These are phyloP conservation scores for Croton laevigatus DNA, from an alignment of 441 rosid genomes.

Conservation along the genomic window DNA sequence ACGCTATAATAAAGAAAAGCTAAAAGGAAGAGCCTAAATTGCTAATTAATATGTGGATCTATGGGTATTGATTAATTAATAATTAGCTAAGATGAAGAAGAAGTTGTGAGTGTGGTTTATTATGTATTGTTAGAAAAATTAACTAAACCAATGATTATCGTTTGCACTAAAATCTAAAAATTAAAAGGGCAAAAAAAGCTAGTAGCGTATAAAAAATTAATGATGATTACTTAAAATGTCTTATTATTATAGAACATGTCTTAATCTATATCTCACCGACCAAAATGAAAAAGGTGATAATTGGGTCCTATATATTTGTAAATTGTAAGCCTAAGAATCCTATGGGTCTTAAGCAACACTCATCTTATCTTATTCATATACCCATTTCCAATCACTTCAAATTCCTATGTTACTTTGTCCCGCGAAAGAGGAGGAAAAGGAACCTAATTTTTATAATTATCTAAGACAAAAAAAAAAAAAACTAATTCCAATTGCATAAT, in stretches of 20 bases:
- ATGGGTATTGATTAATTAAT: background rate
- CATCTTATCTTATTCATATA: background rate
- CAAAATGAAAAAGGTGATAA: conserved; percentile 36
- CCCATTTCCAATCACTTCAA: conserved; percentile 6
- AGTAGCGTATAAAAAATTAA: background rate
- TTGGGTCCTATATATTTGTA: conserved; percentile 29
- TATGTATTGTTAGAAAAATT: conserved; percentile 1
- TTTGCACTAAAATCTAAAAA: background rate
- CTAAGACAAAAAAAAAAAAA: background rate
- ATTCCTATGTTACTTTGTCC: conserved; percentile 4
- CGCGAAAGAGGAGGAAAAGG: background rate
- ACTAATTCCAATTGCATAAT: no score
- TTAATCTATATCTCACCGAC: conserved; percentile 42
- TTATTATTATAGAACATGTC: conserved; percentile 21
- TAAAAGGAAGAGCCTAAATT: background rate
- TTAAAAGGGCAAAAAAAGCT: background rate
- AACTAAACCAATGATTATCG: conserved; percentile 20
- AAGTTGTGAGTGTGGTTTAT: background rate
- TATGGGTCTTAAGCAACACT: conserved; percentile 9
- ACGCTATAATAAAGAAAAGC: background rate
- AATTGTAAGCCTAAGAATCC: conserved; percentile 26
- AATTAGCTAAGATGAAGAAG: background rate
- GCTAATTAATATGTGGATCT: background rate
- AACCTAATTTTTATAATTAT: no score
- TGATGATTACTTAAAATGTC: conserved; percentile 11